Conservation (phyloP, 2,329 filamentous ascomycete species). For the Cytospora mali region DNA sequence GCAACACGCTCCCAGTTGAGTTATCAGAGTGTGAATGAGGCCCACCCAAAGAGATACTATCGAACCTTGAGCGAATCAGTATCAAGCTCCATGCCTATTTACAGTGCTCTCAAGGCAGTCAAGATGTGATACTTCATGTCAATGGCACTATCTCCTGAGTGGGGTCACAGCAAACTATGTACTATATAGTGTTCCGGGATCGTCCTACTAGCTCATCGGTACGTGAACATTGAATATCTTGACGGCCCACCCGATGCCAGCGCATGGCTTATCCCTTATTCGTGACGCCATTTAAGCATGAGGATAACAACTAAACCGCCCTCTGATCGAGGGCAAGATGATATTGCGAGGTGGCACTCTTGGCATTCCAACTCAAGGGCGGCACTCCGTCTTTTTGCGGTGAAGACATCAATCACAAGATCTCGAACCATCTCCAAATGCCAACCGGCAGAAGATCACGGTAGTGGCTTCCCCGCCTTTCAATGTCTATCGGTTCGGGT, state of each 20-base stretch:
- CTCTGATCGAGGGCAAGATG: neutral
- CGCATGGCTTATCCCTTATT: no score
- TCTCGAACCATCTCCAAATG: neutral
- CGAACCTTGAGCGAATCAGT: neutral
- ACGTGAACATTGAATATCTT: no score
- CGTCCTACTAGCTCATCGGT: no score
- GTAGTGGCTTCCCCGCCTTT: neutral
- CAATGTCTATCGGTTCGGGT: neutral
- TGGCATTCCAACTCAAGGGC: conserved; percentile 12
- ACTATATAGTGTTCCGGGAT: neutral
- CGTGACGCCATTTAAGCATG: neutral
- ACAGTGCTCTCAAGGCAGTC: neutral
- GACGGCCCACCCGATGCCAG: no score
- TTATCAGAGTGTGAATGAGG: neutral
- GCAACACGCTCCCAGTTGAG: neutral
- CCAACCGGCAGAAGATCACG: neutral
- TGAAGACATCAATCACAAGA: neutral
- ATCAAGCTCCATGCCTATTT: conserved; percentile 6
- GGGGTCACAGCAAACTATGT: neutral
- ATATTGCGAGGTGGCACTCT: neutral
- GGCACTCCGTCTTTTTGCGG: neutral
- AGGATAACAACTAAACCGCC: conserved; percentile 3
- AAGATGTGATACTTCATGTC: conserved; percentile 7
- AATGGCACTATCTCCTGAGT: neutral
- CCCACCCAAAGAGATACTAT: neutral